Base-by-base conservation (phyloP, 108 stramenopile species). In the Pelagomonas calceolata region DNA sequence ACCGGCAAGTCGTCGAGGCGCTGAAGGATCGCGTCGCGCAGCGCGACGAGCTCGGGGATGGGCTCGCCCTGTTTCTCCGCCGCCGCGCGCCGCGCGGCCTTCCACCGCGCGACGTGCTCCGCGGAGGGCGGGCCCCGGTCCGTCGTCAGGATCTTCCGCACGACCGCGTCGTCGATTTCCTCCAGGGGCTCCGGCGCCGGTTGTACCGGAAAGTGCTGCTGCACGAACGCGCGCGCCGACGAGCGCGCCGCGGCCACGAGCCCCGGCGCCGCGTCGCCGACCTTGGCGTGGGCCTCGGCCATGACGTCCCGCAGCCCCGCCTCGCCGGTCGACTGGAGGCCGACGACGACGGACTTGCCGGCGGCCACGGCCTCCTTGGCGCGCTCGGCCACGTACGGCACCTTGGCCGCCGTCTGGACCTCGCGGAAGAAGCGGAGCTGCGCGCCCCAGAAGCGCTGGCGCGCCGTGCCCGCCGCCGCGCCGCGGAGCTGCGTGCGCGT, bases 391-490 rank as follows among this genome's bases (percentile, higher is more conserved):
- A 90, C 69, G 43, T 71, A 78, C 15, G 88, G 86, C 30, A 91
- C 79, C 75, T 92, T 92, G 68, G 81, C 69, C 64, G 85, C 89
- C 46, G 91, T 85, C 63, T 84, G 83, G 71, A 92, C 66, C 74
- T 88, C 86, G 35, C 82, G 83, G 68, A 88, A 91, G 72, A 90
- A 91, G 36, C 91, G 85, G 73, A 91, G 91, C 67, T 88, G 86
- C 14, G 90, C 82, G 30, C 78, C 72, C 90, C 90, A 91, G 76
- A 83, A 91, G 17, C 74, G 73, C 31, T 78, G 64, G 89, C 85
- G 86, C 31, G 83, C 46, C 18, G 36, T 36, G 31, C 17, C 36
- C 10, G 21, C 34, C 26, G 39, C 45, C 1, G 29, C 43, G 34
- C 33, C 31, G n/a, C n/a, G n/a, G n/a, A n/a, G n/a, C n/a, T n/a